phyloP scores from a whole-genome alignment of 164 flowering plant species.

The Vitis vinifera region DNA sequence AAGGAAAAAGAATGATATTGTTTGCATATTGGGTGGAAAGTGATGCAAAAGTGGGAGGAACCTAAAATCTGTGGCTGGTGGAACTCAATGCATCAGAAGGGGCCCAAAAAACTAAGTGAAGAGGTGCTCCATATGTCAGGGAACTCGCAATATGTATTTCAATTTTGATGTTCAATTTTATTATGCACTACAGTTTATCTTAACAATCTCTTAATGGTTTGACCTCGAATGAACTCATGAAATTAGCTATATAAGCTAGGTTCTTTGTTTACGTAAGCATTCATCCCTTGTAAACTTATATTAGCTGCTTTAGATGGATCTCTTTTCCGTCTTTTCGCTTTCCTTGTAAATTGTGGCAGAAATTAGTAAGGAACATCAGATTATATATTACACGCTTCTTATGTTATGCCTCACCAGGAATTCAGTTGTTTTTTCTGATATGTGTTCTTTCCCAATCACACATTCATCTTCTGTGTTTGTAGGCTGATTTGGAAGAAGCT shows the following conservation, averaged over 20 bases:
- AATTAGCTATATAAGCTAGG: neutral
- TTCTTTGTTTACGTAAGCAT: neutral
- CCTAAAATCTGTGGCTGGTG: neutral
- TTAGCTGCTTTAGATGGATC: neutral
- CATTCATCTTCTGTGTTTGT: conserved; percentile 7
- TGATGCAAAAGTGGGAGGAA: too few species aligned
- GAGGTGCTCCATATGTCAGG: neutral
- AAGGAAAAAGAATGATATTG: too few species aligned
- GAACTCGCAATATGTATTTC: neutral
- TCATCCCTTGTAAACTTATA: neutral
- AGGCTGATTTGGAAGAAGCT: conserved; percentile 91
- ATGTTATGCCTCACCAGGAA: neutral
- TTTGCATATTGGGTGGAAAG: too few species aligned
- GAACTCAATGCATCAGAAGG: neutral
- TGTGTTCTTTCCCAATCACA: neutral
- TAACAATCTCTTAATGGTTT: too few species aligned
- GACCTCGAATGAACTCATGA: neutral
- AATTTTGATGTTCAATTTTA: too few species aligned
- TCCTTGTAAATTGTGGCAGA: neutral
- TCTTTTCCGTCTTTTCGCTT: neutral
- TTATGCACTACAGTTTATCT: too few species aligned
- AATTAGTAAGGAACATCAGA: neutral
- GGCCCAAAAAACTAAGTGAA: neutral
- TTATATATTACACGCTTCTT: neutral
- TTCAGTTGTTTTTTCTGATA: neutral